phyloP scores from a whole-genome alignment of 306 rosid genomes.

The Pyrus bretschneideri region DNA sequence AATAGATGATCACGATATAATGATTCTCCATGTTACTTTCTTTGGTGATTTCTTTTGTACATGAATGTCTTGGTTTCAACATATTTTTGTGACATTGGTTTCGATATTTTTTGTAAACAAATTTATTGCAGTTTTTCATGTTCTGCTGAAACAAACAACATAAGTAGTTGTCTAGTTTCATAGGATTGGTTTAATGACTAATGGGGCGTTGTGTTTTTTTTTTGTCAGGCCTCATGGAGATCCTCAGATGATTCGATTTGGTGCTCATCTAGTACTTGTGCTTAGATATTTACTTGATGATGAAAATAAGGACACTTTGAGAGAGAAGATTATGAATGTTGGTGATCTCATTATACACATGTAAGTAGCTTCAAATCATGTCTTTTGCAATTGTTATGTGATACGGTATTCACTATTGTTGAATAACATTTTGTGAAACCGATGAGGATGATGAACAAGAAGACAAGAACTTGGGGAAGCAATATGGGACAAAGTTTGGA shows the following conservation, averaged over 20 bases:
- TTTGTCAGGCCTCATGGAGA: constrained; percentile 78
- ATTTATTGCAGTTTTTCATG: neutral
- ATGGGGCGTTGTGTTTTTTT: constrained; percentile 16
- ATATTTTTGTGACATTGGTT: neutral
- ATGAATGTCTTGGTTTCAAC: neutral
- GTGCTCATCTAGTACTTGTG: constrained; percentile 96
- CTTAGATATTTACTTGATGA: constrained; percentile 77
- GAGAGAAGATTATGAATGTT: constrained; percentile 70
- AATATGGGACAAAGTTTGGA: neutral
- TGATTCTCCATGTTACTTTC: neutral
- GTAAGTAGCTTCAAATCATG: constrained; percentile 50
- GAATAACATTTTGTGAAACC: neutral
- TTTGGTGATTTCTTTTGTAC: neutral
- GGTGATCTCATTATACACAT: constrained; percentile 94
- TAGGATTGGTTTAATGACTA: constrained; percentile 17
- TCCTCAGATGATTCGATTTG: constrained; percentile 95
- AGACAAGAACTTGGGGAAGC: neutral
- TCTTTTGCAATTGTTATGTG: neutral
- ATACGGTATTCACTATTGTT: neutral
- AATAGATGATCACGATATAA: neutral
- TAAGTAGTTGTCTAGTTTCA: constrained; percentile 7
- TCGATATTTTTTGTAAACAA: neutral
- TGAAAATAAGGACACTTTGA: constrained; percentile 64
- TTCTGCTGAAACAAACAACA: neutral
- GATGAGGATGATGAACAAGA: neutral